Base-by-base conservation (phyloP, 352 stramenopile genomes). In the Phytophthora rubi region DNA sequence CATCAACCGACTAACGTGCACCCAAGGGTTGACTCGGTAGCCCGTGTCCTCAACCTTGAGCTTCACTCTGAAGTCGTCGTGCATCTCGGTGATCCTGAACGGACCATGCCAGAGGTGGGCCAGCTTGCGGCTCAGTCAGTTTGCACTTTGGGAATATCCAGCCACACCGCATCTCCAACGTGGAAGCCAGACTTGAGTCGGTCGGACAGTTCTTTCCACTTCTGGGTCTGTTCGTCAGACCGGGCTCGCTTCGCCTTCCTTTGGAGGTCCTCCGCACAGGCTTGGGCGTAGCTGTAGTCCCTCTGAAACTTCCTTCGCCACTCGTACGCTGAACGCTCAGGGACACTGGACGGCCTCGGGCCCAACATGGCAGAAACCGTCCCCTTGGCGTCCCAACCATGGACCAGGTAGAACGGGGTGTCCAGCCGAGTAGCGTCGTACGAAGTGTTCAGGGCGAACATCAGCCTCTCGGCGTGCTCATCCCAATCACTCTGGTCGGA, bases 401-500 rank as follows among this genome's bases (percentile, higher is more conserved):
- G 57, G 0, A 74, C 39, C 13, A 77, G 35, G n/a, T 59, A 74
- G 30, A 73, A 72, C 0, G 71, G 47, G 0, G 56, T 78, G 8
- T 45, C 49, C 0, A 60, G 0, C 3, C 64, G 6, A 0, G 65
- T 71, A 1, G 35, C 16, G 13, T 74, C 65, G 18, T 60, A 72
- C 0, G 60, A 72, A 1, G 57, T 68, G 26, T 59, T 76, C 12
- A 74, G 5, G 0, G 67, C 54, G 33, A 71, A 72, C 68, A 71
- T 74, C 15, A 82, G 42, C 2, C 48, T 52, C 10, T 75, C 59
- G 0, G 59, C 68, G 0, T 77, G 16, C 0, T 75, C 63, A 1
- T 85, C 74, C 63, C 77, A 85, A 26, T 79, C 77, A 12, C 48
- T 57, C 52, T 82, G 70, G 8, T 44, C 57, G 62, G 51, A 0